Evolutionary conservation across 1,284 basidiomycete genomes (phyloP), one percentile per base, ranked within the genome.

Genomic region (Volvariella volvacea): DNA sequence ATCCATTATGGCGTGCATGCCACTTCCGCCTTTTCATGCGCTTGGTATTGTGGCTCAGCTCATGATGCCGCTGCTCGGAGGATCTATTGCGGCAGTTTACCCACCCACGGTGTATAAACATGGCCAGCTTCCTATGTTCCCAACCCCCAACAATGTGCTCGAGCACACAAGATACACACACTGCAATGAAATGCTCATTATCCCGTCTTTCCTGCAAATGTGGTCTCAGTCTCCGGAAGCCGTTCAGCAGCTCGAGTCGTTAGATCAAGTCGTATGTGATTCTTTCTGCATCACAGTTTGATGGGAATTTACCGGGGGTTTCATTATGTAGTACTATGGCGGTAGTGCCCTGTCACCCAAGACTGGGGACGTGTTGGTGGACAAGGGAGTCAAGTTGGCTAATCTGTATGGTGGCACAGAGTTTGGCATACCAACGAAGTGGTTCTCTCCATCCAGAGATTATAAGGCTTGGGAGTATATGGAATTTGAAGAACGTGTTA

Each of bases 181-280:
- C 4, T 56, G 52, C 7, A 62, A 61, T 22, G 52, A 52, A 14
- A 47, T 66, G 17, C 50, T 65, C 1, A 56, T 52, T 17, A 58
- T 68, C 14, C 67, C 67, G 1, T 50, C 62, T n/a, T 52, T 68
- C 15, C 47, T 70, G 16, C 57, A 65, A 38, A 48, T 62, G 3
- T 67, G 67, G 65, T 55, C 58, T 1, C 57, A 60, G 45, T 55
- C 56, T 10, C 33, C 49, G 2, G 53, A 56, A 8, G 50, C 54
- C 14, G 49, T 68, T 6, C 54, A 57, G 3, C 48, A 61, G 7
- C 54, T 68, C 4, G 54, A 56, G 38, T 53, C 42, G 7, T 47
- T 63, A 12, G 54, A 59, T n/a, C 52, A 58, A 43, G 51, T 65
- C 14, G 65, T 65, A 44, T 10, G 63, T 53, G 22, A 37, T 21